Percentiles rank a stretch among this genome's conserved stretches.
phyloP scores from a whole-genome alignment of 1,284 basidiomycete genomes.

The Cutaneotrichosporon sp. region DNA sequence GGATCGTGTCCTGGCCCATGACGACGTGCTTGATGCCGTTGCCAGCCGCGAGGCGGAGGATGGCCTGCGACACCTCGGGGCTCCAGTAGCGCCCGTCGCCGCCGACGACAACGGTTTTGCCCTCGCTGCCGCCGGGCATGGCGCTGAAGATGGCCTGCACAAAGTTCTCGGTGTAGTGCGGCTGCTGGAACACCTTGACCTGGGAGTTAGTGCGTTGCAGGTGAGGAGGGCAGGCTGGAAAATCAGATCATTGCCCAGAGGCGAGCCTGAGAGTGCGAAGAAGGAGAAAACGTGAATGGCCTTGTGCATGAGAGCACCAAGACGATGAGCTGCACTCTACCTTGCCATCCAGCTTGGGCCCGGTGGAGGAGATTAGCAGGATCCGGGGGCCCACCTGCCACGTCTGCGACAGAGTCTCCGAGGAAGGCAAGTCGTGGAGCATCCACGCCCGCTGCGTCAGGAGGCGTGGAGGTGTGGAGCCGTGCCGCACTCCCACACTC shows the following conservation, averaged over 20 bases:
- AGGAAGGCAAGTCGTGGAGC: background rate
- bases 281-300: background rate
- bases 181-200: slow-evolving; percentile 38
- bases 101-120: slow-evolving; percentile 85
- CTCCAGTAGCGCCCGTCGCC: slow-evolving; percentile 94
- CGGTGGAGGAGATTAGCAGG: background rate
- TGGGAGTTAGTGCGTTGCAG: slow-evolving; percentile 11
- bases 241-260: background rate
- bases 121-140: slow-evolving; percentile 69
- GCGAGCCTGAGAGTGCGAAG: too few relatives aligned
- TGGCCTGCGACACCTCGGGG: slow-evolving; percentile 83
- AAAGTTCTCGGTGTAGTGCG: slow-evolving; percentile 99
- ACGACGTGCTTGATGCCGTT: slow-evolving; percentile 87
- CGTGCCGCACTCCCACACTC: background rate
- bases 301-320: background rate
- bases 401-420: background rate
- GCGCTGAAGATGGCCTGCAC: slow-evolving; percentile 91
- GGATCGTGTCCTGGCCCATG: slow-evolving; percentile 82
- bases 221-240: background rate
- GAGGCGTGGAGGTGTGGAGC: background rate
- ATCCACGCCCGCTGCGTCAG: background rate
- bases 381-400: background rate
- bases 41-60: slow-evolving; percentile 85
- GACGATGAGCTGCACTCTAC: background rate
- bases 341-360: background rate